These are phyloP conservation scores for Fusarium luffae DNA, from an alignment of 2,329 filamentous ascomycete species.

Conservation along the genomic window DNA sequence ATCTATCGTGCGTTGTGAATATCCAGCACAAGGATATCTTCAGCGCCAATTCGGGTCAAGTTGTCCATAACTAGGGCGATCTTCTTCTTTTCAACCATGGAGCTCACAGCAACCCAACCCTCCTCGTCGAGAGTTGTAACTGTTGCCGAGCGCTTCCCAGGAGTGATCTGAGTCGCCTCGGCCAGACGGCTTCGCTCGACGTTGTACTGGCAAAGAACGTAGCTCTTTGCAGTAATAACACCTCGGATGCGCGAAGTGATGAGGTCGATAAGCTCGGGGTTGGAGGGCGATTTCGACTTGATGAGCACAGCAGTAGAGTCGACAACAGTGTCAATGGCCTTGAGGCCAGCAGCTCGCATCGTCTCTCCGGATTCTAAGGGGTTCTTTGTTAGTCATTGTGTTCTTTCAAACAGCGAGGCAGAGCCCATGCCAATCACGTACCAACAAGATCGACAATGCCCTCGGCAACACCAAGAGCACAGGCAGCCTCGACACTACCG, in stretches of 20 bases:
- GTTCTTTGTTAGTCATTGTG: conserved; percentile 24
- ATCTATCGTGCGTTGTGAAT: conserved; percentile 79
- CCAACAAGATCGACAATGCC: conserved; percentile 98
- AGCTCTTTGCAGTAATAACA: conserved; percentile 94
- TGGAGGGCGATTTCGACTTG: conserved; percentile 85
- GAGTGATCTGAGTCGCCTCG: conserved; percentile 80
- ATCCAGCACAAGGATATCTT: conserved; percentile 85
- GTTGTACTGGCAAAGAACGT: conserved; percentile 97
- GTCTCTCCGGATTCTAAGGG: conserved; percentile 91
- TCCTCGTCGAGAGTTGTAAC: conserved; percentile 89
- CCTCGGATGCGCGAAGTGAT: conserved; percentile 89
- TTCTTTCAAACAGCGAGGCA: not conserved
- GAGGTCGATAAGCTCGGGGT: conserved; percentile 82
- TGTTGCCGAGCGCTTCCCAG: conserved; percentile 92
- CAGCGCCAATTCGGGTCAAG: conserved; percentile 78
- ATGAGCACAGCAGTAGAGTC: conserved; percentile 90
- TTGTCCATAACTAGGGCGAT: conserved; percentile 90
- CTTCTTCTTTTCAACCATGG: conserved; percentile 91
- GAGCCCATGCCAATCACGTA: conserved; percentile 61
- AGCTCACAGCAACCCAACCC: conserved; percentile 92
- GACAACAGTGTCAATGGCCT: conserved; percentile 93
- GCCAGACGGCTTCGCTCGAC: conserved; percentile 76
- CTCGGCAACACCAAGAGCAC: conserved; percentile 93
- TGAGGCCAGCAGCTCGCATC: conserved; percentile 94
- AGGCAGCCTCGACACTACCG: conserved; percentile 96